Evolutionary conservation across 495 filamentous ascomycete genomes (phyloP).

Genomic region (Amorphotheca resinae): DNA sequence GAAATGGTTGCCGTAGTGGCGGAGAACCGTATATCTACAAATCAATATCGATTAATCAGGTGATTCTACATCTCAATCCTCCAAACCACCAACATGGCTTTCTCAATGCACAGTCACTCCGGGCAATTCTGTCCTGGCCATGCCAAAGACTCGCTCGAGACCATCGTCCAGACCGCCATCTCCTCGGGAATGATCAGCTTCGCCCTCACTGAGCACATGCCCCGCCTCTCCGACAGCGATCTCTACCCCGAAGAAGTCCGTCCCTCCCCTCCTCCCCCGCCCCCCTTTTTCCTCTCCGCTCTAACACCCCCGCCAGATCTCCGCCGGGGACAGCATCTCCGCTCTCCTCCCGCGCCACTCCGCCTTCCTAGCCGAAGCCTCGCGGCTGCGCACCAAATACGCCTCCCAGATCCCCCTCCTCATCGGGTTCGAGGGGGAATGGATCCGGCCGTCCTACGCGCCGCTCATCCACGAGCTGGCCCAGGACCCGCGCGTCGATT

Average conservation of each 20-base stretch:
- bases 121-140: slow-evolving; percentile 92
- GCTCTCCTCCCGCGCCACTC: slow-evolving; percentile 44
- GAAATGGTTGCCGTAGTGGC: no score
- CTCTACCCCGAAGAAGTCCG: slow-evolving; percentile 86
- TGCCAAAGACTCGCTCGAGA: slow-evolving; percentile 71
- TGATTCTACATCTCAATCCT: no score
- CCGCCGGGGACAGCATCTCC: slow-evolving; percentile 23
- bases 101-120: slow-evolving; percentile 97
- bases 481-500: slow-evolving; percentile 53
- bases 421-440: slow-evolving; percentile 88
- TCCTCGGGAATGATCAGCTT: slow-evolving; percentile 63
- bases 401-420: slow-evolving; percentile 60
- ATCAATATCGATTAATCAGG: no score
- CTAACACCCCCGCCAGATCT: no score
- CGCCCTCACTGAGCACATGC: slow-evolving; percentile 95
- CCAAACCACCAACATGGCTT: slow-evolving; percentile 82
- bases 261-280: slow-evolving; percentile 11
- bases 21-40: no score
- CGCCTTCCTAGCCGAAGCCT: slow-evolving; percentile 58
- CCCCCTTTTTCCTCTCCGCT: neutral
- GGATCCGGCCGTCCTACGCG: slow-evolving; percentile 60
- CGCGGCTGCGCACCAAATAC: slow-evolving; percentile 58
- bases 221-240: slow-evolving; percentile 56
- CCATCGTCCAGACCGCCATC: slow-evolving; percentile 72
- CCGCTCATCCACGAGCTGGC: slow-evolving; percentile 46